phyloP scores from a whole-genome alignment of 805 yeast species.

The Lachancea sp. region DNA sequence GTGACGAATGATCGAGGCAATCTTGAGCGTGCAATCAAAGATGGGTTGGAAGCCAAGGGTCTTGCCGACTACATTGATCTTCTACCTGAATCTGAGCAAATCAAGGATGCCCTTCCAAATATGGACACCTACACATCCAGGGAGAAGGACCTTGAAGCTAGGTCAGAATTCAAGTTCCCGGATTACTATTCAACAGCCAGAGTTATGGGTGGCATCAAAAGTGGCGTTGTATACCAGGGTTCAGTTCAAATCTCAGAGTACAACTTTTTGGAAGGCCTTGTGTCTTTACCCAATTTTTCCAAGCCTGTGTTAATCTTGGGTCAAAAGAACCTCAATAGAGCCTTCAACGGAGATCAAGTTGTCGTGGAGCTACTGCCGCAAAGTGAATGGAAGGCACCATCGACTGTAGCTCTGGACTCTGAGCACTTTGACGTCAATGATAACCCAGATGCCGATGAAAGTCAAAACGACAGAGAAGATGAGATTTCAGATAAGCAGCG shows the following conservation, averaged over 20 bases:
- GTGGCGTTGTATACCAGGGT: conserved; percentile 85
- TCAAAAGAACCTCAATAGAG: conserved; percentile 77
- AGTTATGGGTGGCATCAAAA: conserved; percentile 83
- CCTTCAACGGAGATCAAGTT: conserved; percentile 87
- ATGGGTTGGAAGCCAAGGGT: conserved; percentile 49
- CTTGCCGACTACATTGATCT: conserved; percentile 64
- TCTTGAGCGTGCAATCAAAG: conserved; percentile 46
- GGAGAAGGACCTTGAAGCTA: conserved; percentile 17
- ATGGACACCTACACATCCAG: conserved; percentile 33
- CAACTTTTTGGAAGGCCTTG: conserved; percentile 82
- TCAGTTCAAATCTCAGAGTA: conserved; percentile 72
- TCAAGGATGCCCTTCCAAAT: conserved; percentile 72
- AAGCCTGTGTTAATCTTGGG: conserved; percentile 82
- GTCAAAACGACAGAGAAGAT: conserved; percentile 41
- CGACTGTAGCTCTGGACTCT: conserved; percentile 73
- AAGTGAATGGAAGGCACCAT: conserved; percentile 81
- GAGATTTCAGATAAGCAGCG: conserved; percentile 39
- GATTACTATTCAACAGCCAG: conserved; percentile 77
- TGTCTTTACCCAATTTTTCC: conserved; percentile 62
- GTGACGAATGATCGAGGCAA: conserved; percentile 77
- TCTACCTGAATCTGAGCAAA: conserved; percentile 65
- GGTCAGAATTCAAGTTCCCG: conserved; percentile 56
- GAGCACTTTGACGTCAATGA: conserved; percentile 54
- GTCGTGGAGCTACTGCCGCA: conserved; percentile 85
- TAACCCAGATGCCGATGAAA: conserved; percentile 49